Conservation (phyloP, 345 rosid genomes). For the Syzygium aromaticum region DNA sequence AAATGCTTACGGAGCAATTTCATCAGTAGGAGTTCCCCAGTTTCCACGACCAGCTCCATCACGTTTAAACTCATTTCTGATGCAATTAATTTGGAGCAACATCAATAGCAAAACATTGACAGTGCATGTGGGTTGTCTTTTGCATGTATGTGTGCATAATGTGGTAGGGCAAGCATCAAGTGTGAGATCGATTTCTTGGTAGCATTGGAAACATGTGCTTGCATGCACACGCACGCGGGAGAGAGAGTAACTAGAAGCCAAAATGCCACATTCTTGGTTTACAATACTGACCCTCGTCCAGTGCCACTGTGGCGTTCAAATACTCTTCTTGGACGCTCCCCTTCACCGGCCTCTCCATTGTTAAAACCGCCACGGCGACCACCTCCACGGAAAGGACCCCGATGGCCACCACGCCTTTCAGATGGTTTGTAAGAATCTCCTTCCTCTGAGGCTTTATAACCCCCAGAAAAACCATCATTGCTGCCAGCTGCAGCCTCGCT, state of each 20-base stretch:
- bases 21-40: slow-evolving; percentile 89
- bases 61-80: slow-evolving; percentile 74
- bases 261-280: background rate
- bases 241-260: background rate
- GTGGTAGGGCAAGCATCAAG: background rate
- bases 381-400: slow-evolving; percentile 72
- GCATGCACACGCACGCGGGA: background rate
- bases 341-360: slow-evolving; percentile 59
- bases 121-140: background rate
- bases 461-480: slow-evolving; percentile 56
- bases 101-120: background rate
- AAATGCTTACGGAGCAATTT: slow-evolving; percentile 52
- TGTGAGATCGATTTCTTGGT: background rate
- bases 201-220: background rate
- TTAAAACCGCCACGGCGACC: slow-evolving; percentile 64
- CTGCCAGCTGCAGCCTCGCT: slow-evolving; percentile 27
- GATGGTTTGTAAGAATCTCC: slow-evolving; percentile 49
- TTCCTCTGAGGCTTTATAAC: slow-evolving; percentile 53
- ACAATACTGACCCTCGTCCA: slow-evolving; percentile 76
- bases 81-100: background rate
- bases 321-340: slow-evolving; percentile 54
- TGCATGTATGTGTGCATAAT: background rate
- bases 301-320: slow-evolving; percentile 91
- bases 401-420: slow-evolving; percentile 52
- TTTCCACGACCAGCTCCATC: slow-evolving; percentile 92